Evolutionary conservation across 179 eudicot genomes (phyloP), one percentile per base, ranked within the genome.

Genomic region (Monotropa hypopitys): DNA sequence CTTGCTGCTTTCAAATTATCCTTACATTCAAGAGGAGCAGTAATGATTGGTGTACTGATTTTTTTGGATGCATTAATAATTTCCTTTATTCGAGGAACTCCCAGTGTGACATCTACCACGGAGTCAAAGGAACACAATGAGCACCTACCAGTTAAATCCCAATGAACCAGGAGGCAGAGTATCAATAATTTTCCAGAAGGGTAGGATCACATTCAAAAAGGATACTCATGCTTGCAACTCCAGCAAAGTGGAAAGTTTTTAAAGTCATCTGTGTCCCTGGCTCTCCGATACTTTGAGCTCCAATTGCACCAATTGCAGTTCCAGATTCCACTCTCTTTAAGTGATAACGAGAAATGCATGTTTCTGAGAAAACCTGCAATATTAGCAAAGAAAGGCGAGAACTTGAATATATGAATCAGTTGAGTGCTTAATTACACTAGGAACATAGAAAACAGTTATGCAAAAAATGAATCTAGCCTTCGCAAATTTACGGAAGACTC

Each of bases 151-250:
- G 54, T 57, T 59, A 35, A 26, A 69, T 47, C 53, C 7, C 35
- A 76, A 26, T 62, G 61, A 38, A 49, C 35, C 61, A 70, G 28
- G 54, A 21, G 30, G 51, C 20, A 51, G n/a, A 79, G 12, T n/a
- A 38, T 49, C 12, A 42, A 5, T 33, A 30, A 4, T 65, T 35
- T 3, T 3, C 16, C 45, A 30, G 57, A 68, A 75, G 30, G 21
- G 28, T 26, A 78, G 35, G 21, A 63, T 57, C 56, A 28, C 12
- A 16, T 11, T 47, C 67, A 50, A 47, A 61, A 77, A 81, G 98
- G 98, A 95, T 91, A 91, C 99, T 95, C 99, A 90, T 93, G 99
- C 98, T 95, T 57, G 97, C 99, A 84, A 95, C 98, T 85, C 99
- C 99, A 78, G 99, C 99, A 89, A 95, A 95, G 82, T 95, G 99